These are phyloP conservation scores for Exophiala phaeomuriformis DNA, from an alignment of 2,329 filamentous ascomycete genomes.

Conservation along the genomic window DNA sequence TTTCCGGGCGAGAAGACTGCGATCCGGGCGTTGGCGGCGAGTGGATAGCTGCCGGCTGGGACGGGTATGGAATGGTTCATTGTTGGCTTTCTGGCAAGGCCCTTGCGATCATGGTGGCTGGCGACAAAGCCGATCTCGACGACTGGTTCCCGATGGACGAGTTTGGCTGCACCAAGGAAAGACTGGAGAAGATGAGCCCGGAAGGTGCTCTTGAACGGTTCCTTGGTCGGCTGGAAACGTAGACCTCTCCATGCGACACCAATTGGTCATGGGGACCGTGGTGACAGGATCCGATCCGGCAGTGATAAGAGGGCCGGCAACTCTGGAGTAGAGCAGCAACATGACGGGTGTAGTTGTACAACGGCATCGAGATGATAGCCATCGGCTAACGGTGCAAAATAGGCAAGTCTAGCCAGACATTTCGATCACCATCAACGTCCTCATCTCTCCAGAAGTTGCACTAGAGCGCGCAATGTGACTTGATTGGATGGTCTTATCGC, in stretches of 20 bases:
- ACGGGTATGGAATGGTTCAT: conserved; percentile 31
- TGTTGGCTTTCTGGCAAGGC: conserved; percentile 29
- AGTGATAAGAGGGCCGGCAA: not conserved
- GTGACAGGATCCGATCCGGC: no score
- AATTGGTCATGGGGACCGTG: not conserved
- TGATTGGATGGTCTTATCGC: not conserved
- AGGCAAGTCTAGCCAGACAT: not conserved
- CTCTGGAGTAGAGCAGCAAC: not conserved
- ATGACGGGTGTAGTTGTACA: not conserved
- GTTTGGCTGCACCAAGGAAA: conserved; percentile 15
- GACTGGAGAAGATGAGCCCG: conserved; percentile 14
- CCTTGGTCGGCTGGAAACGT: conserved; percentile 8
- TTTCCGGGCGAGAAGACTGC: conserved; percentile 17
- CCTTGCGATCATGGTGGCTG: conserved; percentile 25
- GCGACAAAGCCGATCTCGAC: conserved; percentile 11
- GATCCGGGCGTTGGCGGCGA: conserved; percentile 19
- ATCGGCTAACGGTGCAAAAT: not conserved
- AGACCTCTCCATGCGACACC: not conserved
- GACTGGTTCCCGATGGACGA: conserved; percentile 20
- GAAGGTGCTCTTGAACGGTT: conserved; percentile 13
- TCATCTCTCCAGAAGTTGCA: not conserved
- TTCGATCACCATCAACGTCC: not conserved
- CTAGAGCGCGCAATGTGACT: not conserved
- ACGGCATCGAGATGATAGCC: not conserved
- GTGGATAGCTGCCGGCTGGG: conserved; percentile 31